Conservation (phyloP, 306 rosid genomes). For the Cyclanthera cordifolia region DNA sequence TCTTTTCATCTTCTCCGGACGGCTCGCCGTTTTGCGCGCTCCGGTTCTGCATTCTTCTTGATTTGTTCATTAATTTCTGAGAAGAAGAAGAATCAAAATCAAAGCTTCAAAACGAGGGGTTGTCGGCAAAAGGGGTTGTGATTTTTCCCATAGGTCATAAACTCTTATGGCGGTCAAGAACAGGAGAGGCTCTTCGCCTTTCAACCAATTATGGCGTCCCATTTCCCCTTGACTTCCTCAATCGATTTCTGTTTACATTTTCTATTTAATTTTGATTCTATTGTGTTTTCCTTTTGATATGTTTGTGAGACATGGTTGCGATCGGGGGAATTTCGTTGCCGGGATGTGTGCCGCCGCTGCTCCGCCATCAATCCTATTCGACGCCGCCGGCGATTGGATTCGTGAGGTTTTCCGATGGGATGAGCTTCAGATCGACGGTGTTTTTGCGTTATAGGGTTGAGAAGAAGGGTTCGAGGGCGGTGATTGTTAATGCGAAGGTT, state of each 20-base stretch:
- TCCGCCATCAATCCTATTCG: background rate
- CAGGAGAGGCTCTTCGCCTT: background rate
- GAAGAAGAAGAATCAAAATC: background rate
- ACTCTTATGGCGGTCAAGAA: background rate
- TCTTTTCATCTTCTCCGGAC: background rate
- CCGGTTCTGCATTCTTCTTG: conserved; percentile 1
- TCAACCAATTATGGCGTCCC: background rate
- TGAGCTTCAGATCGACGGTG: conserved; percentile 23
- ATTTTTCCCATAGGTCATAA: background rate
- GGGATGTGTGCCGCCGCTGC: conserved; percentile 10
- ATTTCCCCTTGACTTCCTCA: background rate
- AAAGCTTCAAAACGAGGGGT: background rate
- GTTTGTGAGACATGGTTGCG: conserved; percentile 30
- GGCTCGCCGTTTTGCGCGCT: conserved; percentile 3
- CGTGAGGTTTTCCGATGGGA: conserved; percentile 8
- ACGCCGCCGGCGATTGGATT: background rate
- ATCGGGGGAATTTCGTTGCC: conserved; percentile 21
- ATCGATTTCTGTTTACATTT: background rate
- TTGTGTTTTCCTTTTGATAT: background rate
- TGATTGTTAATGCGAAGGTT: conserved; percentile 18
- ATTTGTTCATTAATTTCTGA: background rate
- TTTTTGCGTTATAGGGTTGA: conserved; percentile 20
- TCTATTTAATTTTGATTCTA: background rate
- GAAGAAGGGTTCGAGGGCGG: conserved; percentile 32
- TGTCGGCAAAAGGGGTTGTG: background rate